phyloP scores from a whole-genome alignment of 192 early-diverging fungal species.

The Entomortierella lignicola region DNA sequence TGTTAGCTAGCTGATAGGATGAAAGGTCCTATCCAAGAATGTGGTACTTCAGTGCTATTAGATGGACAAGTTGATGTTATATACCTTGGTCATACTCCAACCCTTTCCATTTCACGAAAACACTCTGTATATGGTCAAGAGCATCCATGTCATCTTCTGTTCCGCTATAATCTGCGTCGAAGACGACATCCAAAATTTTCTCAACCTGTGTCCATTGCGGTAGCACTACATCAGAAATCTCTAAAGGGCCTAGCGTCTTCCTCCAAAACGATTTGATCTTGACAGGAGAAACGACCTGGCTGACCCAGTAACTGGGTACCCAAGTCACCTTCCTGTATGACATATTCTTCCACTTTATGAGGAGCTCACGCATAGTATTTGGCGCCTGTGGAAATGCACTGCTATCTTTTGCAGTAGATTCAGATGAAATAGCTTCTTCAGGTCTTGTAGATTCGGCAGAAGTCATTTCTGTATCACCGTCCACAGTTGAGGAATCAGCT shows the following conservation, averaged over 20 bases:
- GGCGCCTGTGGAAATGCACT: slow-evolving; percentile 20
- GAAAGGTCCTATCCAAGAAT: no score
- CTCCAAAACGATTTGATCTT: slow-evolving; percentile 48
- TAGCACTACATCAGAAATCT: slow-evolving; percentile 35
- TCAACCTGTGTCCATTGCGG: slow-evolving; percentile 56
- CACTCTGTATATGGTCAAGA: slow-evolving; percentile 56
- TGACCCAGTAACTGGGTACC: slow-evolving; percentile 62
- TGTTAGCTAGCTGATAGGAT: no score
- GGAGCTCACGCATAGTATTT: slow-evolving; percentile 37
- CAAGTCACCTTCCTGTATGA: slow-evolving; percentile 63
- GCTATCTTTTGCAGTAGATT: slow-evolving; percentile 7
- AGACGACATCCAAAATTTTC: slow-evolving; percentile 54
- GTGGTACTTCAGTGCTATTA: no score
- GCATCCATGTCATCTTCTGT: slow-evolving; percentile 39
- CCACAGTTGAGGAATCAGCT: slow-evolving; percentile 1
- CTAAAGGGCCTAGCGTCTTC: slow-evolving; percentile 17
- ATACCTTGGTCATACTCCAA: slow-evolving; percentile 62
- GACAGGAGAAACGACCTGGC: slow-evolving; percentile 21
- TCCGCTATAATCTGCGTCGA: slow-evolving; percentile 36
- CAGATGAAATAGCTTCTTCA: background rate
- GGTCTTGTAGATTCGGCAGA: slow-evolving; percentile 7
- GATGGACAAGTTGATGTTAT: background rate
- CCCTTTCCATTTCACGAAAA: slow-evolving; percentile 76
- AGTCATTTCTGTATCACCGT: slow-evolving; percentile 28
- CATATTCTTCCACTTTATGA: slow-evolving; percentile 60